phyloP scores from a whole-genome alignment of 2,329 filamentous ascomycete genomes.

The Pestalotiopsis sp. region DNA sequence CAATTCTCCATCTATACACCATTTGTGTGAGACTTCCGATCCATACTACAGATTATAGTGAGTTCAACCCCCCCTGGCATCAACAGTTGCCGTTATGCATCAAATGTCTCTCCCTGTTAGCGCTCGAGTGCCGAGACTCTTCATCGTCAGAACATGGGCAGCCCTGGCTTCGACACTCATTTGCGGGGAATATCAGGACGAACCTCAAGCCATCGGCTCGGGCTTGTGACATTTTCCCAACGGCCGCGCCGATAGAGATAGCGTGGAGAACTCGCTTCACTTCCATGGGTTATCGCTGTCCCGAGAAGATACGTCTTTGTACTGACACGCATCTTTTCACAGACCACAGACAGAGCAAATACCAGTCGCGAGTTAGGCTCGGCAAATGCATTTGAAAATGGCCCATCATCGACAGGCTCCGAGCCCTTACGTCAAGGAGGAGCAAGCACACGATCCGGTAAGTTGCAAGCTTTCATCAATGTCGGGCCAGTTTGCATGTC shows the following conservation, averaged over 20 bases:
- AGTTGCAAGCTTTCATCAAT: slow-evolving; percentile 32
- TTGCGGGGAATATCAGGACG: slow-evolving; percentile 10
- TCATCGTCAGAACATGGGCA: slow-evolving; percentile 7
- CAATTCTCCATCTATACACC: no score
- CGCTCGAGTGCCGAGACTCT: not conserved
- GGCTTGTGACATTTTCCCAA: slow-evolving; percentile 22
- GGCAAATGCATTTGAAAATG: slow-evolving; percentile 47
- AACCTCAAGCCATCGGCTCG: slow-evolving; percentile 1
- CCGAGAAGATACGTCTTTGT: slow-evolving; percentile 14
- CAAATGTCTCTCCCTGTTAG: slow-evolving; percentile 1
- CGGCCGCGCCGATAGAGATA: slow-evolving; percentile 25
- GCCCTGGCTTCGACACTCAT: slow-evolving; percentile 2
- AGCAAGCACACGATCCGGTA: slow-evolving; percentile 43
- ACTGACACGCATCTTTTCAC: slow-evolving; percentile 8
- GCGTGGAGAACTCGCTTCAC: slow-evolving; percentile 26
- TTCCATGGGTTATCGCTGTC: slow-evolving; percentile 29
- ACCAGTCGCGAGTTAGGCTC: slow-evolving; percentile 15
- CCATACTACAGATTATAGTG: not conserved
- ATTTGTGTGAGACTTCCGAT: no score
- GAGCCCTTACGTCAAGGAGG: slow-evolving; percentile 45
- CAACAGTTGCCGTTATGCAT: not conserved
- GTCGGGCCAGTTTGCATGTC: slow-evolving; percentile 11
- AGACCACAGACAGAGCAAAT: slow-evolving; percentile 15
- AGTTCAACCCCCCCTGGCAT: not conserved
- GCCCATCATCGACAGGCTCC: slow-evolving; percentile 47